A percentile compares a stretch with the other conserved stretches of the same genome.
These are phyloP conservation scores for Asterella californica DNA, from an alignment of 225 moss, liverwort and hornwort genomes.

Conservation along the genomic window DNA sequence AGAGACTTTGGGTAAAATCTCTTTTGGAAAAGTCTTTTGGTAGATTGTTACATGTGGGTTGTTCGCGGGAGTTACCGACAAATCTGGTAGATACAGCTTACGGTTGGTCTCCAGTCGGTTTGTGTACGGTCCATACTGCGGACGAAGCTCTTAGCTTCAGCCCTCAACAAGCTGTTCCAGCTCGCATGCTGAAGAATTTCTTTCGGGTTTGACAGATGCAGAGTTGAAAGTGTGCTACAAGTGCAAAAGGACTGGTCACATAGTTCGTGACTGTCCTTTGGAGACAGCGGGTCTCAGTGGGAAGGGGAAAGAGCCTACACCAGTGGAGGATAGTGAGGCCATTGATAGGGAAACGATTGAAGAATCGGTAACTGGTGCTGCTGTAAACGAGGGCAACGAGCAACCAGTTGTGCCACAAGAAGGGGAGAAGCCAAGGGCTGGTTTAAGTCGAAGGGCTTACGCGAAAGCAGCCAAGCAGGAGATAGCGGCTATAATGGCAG, in stretches of 20 bases:
- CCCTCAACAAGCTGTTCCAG: not conserved
- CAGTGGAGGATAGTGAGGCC: not conserved
- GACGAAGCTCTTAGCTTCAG: too few species aligned
- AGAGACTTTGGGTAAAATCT: too few species aligned
- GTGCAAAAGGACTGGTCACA: slow-evolving; percentile 76
- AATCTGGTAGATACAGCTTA: not conserved
- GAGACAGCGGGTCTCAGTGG: slow-evolving; percentile 24
- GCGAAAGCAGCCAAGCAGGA: slow-evolving; percentile 75
- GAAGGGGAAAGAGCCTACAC: not conserved
- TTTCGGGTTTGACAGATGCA: slow-evolving; percentile 5
- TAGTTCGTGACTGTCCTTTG: slow-evolving; percentile 74
- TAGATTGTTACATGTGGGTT: not conserved
- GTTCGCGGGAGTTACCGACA: not conserved
- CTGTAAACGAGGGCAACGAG: slow-evolving; percentile 23
- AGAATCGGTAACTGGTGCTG: slow-evolving; percentile 11
- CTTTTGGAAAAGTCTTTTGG: too few species aligned
- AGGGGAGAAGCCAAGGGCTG: slow-evolving; percentile 43
- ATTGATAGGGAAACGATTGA: not conserved
- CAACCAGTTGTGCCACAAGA: slow-evolving; percentile 21
- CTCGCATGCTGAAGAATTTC: not conserved
- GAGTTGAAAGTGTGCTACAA: slow-evolving; percentile 75
- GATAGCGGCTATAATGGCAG: slow-evolving; percentile 73
- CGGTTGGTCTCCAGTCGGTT: too few species aligned
- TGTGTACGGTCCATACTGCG: too few species aligned
- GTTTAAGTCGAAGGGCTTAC: slow-evolving; percentile 58